Conservation (phyloP, 2,329 filamentous ascomycete genomes). For the Ascocoryne sarcoides region DNA sequence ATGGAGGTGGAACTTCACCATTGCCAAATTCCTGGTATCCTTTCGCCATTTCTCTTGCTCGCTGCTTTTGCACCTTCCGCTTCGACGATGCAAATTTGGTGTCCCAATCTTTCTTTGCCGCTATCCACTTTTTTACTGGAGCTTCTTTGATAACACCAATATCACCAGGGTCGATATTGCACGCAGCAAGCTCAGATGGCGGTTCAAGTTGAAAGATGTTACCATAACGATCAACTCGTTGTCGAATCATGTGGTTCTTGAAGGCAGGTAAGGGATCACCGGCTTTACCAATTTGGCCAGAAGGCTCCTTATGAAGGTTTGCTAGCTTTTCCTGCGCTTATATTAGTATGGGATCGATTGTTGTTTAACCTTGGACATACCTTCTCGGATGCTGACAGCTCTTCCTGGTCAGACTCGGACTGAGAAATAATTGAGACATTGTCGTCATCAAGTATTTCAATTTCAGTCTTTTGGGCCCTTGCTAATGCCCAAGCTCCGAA, state of each 20-base stretch:
- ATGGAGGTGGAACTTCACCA: slow-evolving; percentile 73
- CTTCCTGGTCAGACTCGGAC: slow-evolving; percentile 38
- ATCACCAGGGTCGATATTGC: slow-evolving; percentile 48
- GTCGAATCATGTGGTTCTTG: slow-evolving; percentile 81
- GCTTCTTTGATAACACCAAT: slow-evolving; percentile 74
- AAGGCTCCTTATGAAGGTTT: no score
- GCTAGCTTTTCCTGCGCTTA: no score
- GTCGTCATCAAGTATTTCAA: slow-evolving; percentile 76
- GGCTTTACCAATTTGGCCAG: slow-evolving; percentile 62
- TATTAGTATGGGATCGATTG: no score
- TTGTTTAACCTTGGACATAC: neutral
- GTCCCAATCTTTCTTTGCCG: slow-evolving; percentile 65
- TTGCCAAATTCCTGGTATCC: slow-evolving; percentile 63
- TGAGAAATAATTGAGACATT: slow-evolving; percentile 64
- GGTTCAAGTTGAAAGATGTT: slow-evolving; percentile 59
- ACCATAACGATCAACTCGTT: slow-evolving; percentile 74
- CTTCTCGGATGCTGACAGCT: slow-evolving; percentile 6
- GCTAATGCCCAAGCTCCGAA: slow-evolving; percentile 90
- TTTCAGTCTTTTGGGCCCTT: slow-evolving; percentile 66
- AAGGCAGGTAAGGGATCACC: slow-evolving; percentile 78
- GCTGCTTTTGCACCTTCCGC: slow-evolving; percentile 61
- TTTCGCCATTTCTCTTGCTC: slow-evolving; percentile 61
- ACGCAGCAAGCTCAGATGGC: slow-evolving; percentile 56
- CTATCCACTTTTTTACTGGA: slow-evolving; percentile 77
- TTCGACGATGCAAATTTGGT: slow-evolving; percentile 60